Conservation (phyloP, 148 eudicot genomes). For the Fagopyrum esculentum region DNA sequence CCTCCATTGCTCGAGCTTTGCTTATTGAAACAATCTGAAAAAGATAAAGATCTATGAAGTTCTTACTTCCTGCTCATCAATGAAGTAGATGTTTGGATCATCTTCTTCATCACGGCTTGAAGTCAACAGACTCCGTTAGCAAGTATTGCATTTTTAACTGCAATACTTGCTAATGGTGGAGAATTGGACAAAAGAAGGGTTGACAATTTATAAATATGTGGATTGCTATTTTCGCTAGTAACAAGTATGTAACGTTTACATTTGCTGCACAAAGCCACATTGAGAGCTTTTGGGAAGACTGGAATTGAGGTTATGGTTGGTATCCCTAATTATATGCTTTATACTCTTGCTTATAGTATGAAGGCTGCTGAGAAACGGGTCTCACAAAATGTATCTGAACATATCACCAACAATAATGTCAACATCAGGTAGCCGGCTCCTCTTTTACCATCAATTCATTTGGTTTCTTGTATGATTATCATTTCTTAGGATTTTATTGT, state of each 20-base stretch:
- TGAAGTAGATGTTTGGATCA: constrained; percentile 27
- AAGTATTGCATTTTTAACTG: no score
- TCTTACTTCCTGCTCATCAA: constrained; percentile 53
- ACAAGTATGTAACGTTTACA: neutral
- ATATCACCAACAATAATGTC: constrained; percentile 42
- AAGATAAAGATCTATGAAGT: no score
- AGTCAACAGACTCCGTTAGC: constrained; percentile 26
- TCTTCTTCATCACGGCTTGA: constrained; percentile 25
- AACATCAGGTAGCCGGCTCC: constrained; percentile 53
- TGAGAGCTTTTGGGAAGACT: no score
- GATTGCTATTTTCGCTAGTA: neutral
- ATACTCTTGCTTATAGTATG: constrained; percentile 49
- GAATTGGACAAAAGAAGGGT: neutral
- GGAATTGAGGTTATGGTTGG: no score
- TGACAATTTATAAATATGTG: neutral
- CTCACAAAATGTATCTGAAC: constrained; percentile 61
- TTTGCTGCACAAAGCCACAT: no score
- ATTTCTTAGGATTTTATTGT: neutral
- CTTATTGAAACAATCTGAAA: no score
- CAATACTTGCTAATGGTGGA: no score
- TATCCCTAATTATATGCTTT: no score
- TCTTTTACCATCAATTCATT: neutral
- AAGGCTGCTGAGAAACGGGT: constrained; percentile 95
- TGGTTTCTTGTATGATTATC: neutral
- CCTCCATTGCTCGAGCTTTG: no score